A percentile compares a stretch with the other conserved stretches of the same genome.
Conservation (phyloP, 176 grass and related monocot species). For the Themeda triandra region DNA sequence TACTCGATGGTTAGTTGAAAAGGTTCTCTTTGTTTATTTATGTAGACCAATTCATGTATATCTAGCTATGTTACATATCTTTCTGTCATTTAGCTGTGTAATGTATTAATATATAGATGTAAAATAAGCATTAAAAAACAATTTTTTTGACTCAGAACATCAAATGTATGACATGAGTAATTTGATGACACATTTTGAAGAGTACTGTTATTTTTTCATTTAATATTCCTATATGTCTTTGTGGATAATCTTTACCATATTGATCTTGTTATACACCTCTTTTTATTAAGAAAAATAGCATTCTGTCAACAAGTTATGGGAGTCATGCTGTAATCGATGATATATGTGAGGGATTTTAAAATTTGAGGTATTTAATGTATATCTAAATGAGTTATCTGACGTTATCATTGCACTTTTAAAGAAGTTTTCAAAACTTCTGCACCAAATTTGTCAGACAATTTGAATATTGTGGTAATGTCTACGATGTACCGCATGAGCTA, state of each 20-base stretch:
- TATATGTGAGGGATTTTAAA: not conserved
- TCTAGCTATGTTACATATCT: not conserved
- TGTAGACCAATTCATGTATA: not conserved
- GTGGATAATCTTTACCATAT: not conserved
- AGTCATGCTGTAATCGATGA: not conserved
- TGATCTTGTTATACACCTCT: not conserved
- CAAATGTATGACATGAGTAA: not conserved
- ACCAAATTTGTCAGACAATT: not conserved
- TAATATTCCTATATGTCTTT: not conserved
- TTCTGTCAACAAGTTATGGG: not conserved
- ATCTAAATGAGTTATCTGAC: not conserved
- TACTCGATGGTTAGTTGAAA: not conserved
- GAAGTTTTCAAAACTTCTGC: not conserved
- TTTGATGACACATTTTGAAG: not conserved
- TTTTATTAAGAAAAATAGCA: not conserved
- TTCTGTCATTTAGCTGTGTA: not conserved
- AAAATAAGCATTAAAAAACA: not conserved
- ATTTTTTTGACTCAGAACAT: not conserved
- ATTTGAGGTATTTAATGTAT: not conserved
- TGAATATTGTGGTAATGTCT: not conserved
- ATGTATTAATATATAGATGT: not conserved
- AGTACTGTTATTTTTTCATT: not conserved
- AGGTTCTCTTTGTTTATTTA: not conserved
- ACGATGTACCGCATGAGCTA: not conserved
- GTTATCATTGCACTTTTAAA: not conserved